A percentile compares a stretch with the other conserved stretches of the same genome.
Evolutionary conservation across 2,329 filamentous ascomycete species (phyloP).

Genomic region (Neonectria hederae): DNA sequence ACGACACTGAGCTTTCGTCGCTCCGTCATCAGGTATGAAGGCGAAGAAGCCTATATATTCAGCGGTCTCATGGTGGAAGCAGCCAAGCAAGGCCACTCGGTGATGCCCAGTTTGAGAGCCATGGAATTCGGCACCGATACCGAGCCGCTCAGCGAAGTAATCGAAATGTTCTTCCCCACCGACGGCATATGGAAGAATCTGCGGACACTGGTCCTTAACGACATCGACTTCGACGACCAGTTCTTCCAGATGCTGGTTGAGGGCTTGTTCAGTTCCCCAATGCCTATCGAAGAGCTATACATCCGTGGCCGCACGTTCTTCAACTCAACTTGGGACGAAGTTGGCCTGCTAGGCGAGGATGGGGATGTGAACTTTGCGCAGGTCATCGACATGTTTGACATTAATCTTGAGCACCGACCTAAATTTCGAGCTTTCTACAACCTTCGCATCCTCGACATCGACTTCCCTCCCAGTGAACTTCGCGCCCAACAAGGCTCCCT

Average conservation of each 20-base stretch:
- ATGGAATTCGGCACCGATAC: background rate
- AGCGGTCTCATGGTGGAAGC: background rate
- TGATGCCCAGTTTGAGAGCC: background rate
- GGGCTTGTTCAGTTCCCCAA: background rate
- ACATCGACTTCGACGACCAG: slow-evolving; percentile 10
- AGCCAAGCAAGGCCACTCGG: background rate
- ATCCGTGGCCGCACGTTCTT: background rate
- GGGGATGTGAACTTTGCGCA: background rate
- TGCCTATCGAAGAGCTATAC: slow-evolving; percentile 8
- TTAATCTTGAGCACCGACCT: background rate
- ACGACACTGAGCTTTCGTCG: slow-evolving; percentile 4
- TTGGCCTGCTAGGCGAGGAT: background rate
- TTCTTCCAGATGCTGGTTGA: slow-evolving; percentile 6
- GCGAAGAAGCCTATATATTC: background rate
- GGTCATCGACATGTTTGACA: background rate
- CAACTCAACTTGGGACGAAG: background rate
- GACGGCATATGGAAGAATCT: background rate
- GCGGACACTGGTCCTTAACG: background rate
- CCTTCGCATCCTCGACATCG: slow-evolving; percentile 8
- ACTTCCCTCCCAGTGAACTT: background rate
- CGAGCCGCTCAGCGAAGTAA: background rate
- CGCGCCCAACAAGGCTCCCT: background rate
- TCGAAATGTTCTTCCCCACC: slow-evolving; percentile 3
- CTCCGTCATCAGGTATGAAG: background rate
- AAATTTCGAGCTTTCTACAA: background rate